Base-by-base conservation (phyloP, 2,329 filamentous ascomycete genomes). In the Biscogniauxia mediterranea region DNA sequence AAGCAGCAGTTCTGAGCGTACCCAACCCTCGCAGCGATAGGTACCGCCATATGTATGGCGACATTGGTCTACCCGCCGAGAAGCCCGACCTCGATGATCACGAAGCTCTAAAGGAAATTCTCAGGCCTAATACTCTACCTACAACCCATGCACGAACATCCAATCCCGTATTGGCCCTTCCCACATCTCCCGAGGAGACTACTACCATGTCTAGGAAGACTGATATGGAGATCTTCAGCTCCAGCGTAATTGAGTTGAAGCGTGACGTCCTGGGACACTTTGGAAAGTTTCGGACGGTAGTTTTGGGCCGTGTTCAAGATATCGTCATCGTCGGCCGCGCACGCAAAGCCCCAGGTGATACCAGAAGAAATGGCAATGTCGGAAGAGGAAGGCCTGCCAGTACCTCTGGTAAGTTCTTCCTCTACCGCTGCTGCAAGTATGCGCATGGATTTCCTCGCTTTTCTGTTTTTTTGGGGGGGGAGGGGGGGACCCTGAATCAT, bases 231-330 rank as follows among this genome's bases (percentile, higher is more conserved):
- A 52, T 71, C 15, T 46, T 69, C 19, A 52, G 63, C 11, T 61
- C 62, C 11, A 72, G 69, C 52, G 81, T 89, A 63, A 77, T 82
- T 60, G 88, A 91, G 68, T 76, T 93, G 68, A 93, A 88, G 77
- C 86, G 84, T 64, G 87, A 89, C 58, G 83, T 88, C 1, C 73
- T 96, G 5, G 78, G 82, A 6, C 87, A 89, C 71, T 96, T 94
- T 72, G 87, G 90, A 61, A 89, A 92, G 65, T 98, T 94, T 94
- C 85, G 91, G 69, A 82, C 86, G 5, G 80, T 81, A 13, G 85
- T 97, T 9, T 78, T 91, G 50, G 82, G 85, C 60, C 85, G 93
- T 15, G 79, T 96, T 23, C 85, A 87, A 19, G 89, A 95, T 42
- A 82, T 93, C 19, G 81, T 83, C 51, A 80, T 85, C 63, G 28